Percentiles rank a stretch among this genome's conserved stretches.
These are phyloP conservation scores for Grosmannia clavigera DNA, from an alignment of 2,329 filamentous ascomycete species.

Conservation along the genomic window DNA sequence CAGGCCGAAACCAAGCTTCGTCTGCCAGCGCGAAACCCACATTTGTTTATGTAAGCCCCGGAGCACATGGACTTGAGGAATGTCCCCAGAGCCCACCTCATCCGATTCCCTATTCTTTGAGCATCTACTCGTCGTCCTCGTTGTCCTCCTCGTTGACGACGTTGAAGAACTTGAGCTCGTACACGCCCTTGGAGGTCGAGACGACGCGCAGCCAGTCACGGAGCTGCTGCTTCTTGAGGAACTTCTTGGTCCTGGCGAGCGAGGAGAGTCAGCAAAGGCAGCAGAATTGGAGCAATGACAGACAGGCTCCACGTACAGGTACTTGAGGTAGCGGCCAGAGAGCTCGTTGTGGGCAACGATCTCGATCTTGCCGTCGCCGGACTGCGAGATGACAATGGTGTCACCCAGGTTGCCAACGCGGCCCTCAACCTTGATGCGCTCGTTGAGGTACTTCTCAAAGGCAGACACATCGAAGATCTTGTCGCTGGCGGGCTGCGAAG, in stretches of 20 bases:
- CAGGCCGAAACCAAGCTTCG: not conserved
- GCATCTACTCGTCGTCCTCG: constrained; percentile 84
- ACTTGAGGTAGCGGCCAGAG: constrained; percentile 98
- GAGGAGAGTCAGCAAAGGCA: constrained; percentile 13
- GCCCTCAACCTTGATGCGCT: constrained; percentile 99
- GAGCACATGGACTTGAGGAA: constrained; percentile 1
- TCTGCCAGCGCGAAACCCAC: not conserved
- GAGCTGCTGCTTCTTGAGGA: constrained; percentile 99
- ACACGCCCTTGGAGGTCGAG: constrained; percentile 93
- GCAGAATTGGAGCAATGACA: not conserved
- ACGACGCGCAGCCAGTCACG: constrained; percentile 99
- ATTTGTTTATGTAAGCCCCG: not conserved
- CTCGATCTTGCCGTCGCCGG: constrained; percentile 95
- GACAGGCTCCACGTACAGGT: constrained; percentile 55
- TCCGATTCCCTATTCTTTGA: not conserved
- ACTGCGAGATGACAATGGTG: constrained; percentile 76
- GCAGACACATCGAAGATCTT: constrained; percentile 99
- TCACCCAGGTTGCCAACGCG: constrained; percentile 97
- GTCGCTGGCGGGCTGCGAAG: constrained; percentile 93
- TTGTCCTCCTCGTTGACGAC: constrained; percentile 97
- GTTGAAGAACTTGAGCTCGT: constrained; percentile 99
- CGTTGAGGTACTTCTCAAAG: constrained; percentile 99
- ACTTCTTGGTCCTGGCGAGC: constrained; percentile 85
- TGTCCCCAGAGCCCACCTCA: not conserved
- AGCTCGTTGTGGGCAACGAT: constrained; percentile 95